Conservation (phyloP, 805 yeast species). For the Barnettozyma sp. region DNA sequence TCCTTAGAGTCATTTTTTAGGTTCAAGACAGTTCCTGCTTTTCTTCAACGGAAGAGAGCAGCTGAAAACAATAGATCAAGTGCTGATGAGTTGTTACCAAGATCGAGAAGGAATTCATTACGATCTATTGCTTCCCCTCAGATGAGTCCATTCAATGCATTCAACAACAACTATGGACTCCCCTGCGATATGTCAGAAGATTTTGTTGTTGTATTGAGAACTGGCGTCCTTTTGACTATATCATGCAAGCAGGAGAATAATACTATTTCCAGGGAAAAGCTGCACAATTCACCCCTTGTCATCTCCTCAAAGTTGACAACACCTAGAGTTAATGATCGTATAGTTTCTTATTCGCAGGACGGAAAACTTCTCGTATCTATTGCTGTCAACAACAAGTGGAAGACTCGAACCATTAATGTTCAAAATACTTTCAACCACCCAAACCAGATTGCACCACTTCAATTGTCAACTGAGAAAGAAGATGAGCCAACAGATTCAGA, state of each 20-base stretch:
- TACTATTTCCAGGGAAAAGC: slow-evolving; percentile 25
- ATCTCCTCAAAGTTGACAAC: slow-evolving; percentile 54
- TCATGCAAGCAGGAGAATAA: slow-evolving; percentile 42
- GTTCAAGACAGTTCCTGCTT: slow-evolving; percentile 42
- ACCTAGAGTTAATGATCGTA: slow-evolving; percentile 68
- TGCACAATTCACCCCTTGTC: slow-evolving; percentile 32
- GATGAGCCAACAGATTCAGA: background rate
- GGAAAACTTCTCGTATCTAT: slow-evolving; percentile 56
- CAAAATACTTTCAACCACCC: slow-evolving; percentile 31
- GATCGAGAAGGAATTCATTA: slow-evolving; percentile 30
- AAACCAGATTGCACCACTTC: slow-evolving; percentile 1
- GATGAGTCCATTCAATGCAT: slow-evolving; percentile 18
- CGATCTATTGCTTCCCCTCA: slow-evolving; percentile 24
- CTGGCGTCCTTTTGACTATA: slow-evolving; percentile 44
- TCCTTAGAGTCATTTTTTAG: slow-evolving; percentile 59
- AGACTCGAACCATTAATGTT: slow-evolving; percentile 42
- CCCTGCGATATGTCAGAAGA: slow-evolving; percentile 26
- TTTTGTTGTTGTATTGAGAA: slow-evolving; percentile 44
- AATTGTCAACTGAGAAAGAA: background rate
- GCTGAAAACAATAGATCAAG: slow-evolving; percentile 5
- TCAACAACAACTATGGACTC: slow-evolving; percentile 20
- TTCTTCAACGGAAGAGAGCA: slow-evolving; percentile 28
- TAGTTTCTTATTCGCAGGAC: slow-evolving; percentile 46
- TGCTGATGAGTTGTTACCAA: slow-evolving; percentile 15
- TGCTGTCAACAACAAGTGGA: slow-evolving; percentile 57